Base-by-base conservation (phyloP, 352 stramenopile genomes). In the Globisporangium spinosum region DNA sequence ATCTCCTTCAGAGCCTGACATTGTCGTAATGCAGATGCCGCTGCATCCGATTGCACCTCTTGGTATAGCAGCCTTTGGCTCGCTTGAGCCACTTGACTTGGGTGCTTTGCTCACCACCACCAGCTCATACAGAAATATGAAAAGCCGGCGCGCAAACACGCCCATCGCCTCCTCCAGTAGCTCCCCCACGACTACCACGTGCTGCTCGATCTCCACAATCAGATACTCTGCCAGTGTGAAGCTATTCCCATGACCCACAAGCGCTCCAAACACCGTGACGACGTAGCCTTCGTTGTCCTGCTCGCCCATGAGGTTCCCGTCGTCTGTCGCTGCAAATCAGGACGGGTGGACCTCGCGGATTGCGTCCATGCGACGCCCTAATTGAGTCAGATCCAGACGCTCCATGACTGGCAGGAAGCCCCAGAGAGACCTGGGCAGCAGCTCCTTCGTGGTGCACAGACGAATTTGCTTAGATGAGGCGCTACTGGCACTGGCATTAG, bases 101-200 rank as follows among this genome's bases (percentile, higher is more conserved):
- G 58, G 22, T 3, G 62, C 67, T 22, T 51, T 23, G 43, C 2
- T 23, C 43, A 23, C 17, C 17, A 2, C 17, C 6, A 23, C 5
- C 43, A 51, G 43, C 20, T 87, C 75, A 20, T 83, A 70, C 47
- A 89, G 65, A 62, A 65, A 62, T 32, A 79, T 82, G 47, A 82
- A 57, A 43, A 86, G 65, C 32, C 85, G 80, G 10, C 79, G 72
- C 9, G 77, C 80, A 58, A 87, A 89, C 17, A 83, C 74, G 32
- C 60, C 62, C 77, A 89, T 87, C 25, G 73, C 66, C 13, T 68
- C 75, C 62, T 89, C 80, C 45, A 87, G 58, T 32, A 79, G 70
- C 17, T 66, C 53, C 4, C 78, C 74, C 17, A 25, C 25, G 1
- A 89, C 74, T 22, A 84, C 66, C 32, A 89, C 58, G 34, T 89